Evolutionary conservation across 78 protist genomes (phyloP), one percentile per base, ranked within the genome.

Genomic region (Chrysochromulina tobinii): DNA sequence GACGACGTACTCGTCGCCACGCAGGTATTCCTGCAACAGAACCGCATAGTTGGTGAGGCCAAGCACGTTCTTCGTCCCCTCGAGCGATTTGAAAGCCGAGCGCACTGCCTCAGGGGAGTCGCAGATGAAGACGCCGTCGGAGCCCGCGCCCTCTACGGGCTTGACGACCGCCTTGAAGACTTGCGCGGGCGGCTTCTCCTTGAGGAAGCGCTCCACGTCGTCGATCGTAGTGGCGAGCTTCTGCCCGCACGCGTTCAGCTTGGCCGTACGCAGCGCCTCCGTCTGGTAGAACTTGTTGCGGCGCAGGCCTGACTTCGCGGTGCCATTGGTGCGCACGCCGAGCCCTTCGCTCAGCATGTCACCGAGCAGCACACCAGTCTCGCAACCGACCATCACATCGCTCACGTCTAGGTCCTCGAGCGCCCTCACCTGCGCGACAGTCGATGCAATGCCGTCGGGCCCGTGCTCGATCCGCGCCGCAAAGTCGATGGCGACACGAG

Each of bases 131-230:
- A 79, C 87, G 87, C 61, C 87, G 12, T 79, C 87, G 3, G 87
- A 79, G 87, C 87, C 87, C 25, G 87, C 87, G 12, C 64, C 48
- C 87, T 79, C 87, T 25, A 79, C 87, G 18, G 87, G 87, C 87
- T 79, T 79, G 51, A 79, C 87, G 64, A 79, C 61, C 9, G 64
- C 61, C 25, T 18, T 6, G 87, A n/a, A 79, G 3, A 27, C 38
- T 38, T 38, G 27, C 50, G 64, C 0, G 48, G 59, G 64, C 38
- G 9, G 0, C n/a, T 1, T 7, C 50, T 27, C 50, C 23, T 9
- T 0, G 21, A 79, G 57, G 64, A 79, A 79, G 5, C 18, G 23
- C 48, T 54, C 61, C 23, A 54, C 87, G 58, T 27, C 87, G 14
- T 53, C 87, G 38, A 51, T 12, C 4, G 48, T 23, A n/a, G 4